Evolutionary conservation across 305 asterid genomes (phyloP), one percentile per base, ranked within the genome.

Genomic region (Solanum chacoense): DNA sequence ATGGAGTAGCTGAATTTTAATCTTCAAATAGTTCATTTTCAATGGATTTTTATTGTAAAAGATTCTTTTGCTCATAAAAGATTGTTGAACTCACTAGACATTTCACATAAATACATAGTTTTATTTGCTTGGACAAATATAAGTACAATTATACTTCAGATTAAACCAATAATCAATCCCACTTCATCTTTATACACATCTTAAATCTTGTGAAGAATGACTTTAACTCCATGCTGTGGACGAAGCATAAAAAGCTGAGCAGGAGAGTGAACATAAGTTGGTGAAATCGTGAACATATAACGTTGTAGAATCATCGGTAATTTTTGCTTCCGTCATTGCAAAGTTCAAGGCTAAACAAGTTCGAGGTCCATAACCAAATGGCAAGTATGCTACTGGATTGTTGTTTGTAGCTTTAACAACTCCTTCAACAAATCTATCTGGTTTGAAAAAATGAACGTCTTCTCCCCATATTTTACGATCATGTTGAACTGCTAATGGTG

Each of bases 281-380:
- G 91, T 6, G 99, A 96, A 36, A 94, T 87, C 0, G 90, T 78
- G 80, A 95, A 90, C 80, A 71, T 92, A 24, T 92, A 94, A 1
- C 92, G 94, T 73, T 92, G 95, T 78, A 96, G 93, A 90, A 95
- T 94, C 96, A 94, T 96, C 0, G 95, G 90, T 94, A 59, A 94
- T 89, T 89, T 94, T 96, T 4, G 94, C 94, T 90, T 95, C 96
- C 0, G 69, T 83, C 29, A 87, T 91, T 1, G 98, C 95, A 74
- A 95, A 95, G 42, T 91, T 93, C 35, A 93, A 63, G 1, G 94
- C 98, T 10, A 94, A 92, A 88, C 96, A 94, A 87, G 94, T 93
- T 92, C 96, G 90, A 38, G 96, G 95, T 38, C 96, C 97, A 28
- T 89, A 93, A 22, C 96, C 95, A 37, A 94, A 94, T 9, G 95